A percentile compares a stretch with the other conserved stretches of the same genome.
Evolutionary conservation across 345 rosid genomes (phyloP).

Genomic region (Populus tremula): DNA sequence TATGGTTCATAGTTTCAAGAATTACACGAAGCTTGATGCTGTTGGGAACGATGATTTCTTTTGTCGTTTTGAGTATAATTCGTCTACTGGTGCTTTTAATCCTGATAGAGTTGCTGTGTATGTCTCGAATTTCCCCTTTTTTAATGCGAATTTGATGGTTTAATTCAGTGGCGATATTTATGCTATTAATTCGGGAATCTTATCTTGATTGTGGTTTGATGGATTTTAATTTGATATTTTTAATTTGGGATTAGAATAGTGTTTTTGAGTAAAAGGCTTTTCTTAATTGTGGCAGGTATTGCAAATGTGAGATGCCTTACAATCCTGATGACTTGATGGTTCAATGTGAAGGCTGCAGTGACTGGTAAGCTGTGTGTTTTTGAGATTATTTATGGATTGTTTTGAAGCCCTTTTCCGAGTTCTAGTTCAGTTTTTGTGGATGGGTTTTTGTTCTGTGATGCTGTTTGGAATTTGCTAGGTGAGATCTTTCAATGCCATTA

Average conservation of each 20-base stretch:
- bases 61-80: slow-evolving; percentile 94
- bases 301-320: slow-evolving; percentile 99
- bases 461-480: background rate
- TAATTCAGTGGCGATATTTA: background rate
- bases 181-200: background rate
- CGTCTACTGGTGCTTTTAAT: slow-evolving; percentile 74
- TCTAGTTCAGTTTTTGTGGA: background rate
- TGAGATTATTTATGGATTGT: background rate
- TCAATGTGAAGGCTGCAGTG: slow-evolving; percentile 90
- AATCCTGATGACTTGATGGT: slow-evolving; percentile 98
- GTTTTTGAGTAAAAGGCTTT: too few relatives aligned
- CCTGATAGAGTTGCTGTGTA: slow-evolving; percentile 98
- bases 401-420: slow-evolving; percentile 2
- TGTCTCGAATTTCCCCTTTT: slow-evolving; percentile 13
- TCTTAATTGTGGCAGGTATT: slow-evolving; percentile 50
- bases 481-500: background rate
- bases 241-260: background rate
- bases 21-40: slow-evolving; percentile 86
- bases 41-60: slow-evolving; percentile 95
- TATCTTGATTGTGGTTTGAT: background rate
- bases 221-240: background rate
- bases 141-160: background rate
- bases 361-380: slow-evolving; percentile 55
- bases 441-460: background rate
- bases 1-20: slow-evolving; percentile 77